Percentiles rank a stretch among this genome's conserved stretches.
phyloP scores from a whole-genome alignment of 257 asterid genomes.

The Cynanchum wilfordii region DNA sequence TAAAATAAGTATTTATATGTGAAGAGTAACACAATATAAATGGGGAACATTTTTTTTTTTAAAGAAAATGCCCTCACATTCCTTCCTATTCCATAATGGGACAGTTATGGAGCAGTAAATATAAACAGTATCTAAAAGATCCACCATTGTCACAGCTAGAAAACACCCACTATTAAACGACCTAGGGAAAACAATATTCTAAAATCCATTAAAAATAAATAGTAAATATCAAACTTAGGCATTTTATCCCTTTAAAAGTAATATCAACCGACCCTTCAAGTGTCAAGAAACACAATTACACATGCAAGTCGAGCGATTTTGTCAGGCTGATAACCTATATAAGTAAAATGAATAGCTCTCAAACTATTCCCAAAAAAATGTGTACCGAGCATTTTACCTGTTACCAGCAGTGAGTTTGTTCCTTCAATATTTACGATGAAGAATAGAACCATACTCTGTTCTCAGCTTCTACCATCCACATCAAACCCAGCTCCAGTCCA shows the following conservation, averaged over 20 bases:
- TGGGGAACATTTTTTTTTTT: too few species aligned
- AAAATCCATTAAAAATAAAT: neutral
- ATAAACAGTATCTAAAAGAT: neutral
- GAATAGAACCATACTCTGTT: constrained; percentile 17
- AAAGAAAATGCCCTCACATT: too few species aligned
- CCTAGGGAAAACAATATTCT: neutral
- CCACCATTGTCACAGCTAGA: neutral
- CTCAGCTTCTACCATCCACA: constrained; percentile 68
- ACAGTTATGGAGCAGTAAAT: too few species aligned
- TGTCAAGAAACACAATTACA: neutral
- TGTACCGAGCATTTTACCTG: constrained; percentile 12
- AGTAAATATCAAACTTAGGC: neutral
- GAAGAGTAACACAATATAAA: too few species aligned
- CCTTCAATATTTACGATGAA: constrained; percentile 1
- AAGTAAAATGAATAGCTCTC: neutral
- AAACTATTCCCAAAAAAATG: neutral
- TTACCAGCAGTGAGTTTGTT: neutral
- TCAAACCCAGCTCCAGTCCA: constrained; percentile 96
- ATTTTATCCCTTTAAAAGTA: neutral
- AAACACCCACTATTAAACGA: neutral
- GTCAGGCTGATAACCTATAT: neutral
- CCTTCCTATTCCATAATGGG: too few species aligned
- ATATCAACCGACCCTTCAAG: neutral
- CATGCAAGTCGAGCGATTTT: neutral
- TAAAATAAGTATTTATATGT: too few species aligned